phyloP scores from a whole-genome alignment of 2,329 filamentous ascomycete genomes.

The Alternaria sp. region DNA sequence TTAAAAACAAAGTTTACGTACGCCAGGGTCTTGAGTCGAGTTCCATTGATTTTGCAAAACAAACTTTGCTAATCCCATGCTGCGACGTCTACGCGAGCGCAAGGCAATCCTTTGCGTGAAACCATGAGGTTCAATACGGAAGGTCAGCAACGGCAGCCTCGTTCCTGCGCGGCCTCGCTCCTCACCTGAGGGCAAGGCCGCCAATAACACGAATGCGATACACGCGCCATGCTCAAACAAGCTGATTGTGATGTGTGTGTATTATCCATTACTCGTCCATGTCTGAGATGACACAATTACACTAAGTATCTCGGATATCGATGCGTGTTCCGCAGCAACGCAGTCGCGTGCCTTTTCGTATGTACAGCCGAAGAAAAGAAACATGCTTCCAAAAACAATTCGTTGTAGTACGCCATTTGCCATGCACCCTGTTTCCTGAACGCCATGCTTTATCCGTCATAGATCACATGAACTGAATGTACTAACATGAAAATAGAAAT shows the following conservation, averaged over 20 bases:
- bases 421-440: conserved; percentile 29
- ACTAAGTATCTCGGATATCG: conserved; percentile 12
- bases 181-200: neutral
- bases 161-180: neutral
- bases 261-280: conserved; percentile 10
- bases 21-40: conserved; percentile 11
- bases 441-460: conserved; percentile 22
- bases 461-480: conserved; percentile 24
- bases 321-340: conserved; percentile 4
- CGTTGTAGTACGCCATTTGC: conserved; percentile 18
- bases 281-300: conserved; percentile 10
- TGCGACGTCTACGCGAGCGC: neutral
- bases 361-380: conserved; percentile 14
- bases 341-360: conserved; percentile 5
- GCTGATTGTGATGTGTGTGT: conserved; percentile 4
- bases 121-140: neutral
- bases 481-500: conserved; percentile 29
- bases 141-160: neutral
- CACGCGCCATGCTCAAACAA: neutral
- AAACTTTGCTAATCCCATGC: conserved; percentile 5
- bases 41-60: conserved; percentile 8
- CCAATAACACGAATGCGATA: neutral
- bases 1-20: conserved; percentile 17
- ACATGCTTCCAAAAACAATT: conserved; percentile 14
- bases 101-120: neutral